Percentiles rank a stretch among this genome's conserved stretches.
Conservation (phyloP, 108 stramenopile genomes). For the Skeletonema tropicum region DNA sequence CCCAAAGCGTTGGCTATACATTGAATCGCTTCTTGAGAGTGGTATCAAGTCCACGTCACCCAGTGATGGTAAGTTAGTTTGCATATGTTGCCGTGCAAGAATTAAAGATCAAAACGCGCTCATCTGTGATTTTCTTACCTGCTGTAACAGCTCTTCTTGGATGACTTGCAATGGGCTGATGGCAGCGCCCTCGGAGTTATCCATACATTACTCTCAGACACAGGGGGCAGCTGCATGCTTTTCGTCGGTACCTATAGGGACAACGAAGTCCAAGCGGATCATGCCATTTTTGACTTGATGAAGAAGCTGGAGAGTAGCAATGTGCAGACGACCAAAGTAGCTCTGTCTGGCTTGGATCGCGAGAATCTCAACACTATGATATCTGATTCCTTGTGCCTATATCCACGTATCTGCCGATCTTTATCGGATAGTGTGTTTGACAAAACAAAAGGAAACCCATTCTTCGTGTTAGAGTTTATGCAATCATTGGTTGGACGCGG, state of each 20-base stretch:
- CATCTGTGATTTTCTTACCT: background rate
- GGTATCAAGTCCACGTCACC: constrained; percentile 22
- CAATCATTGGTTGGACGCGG: constrained; percentile 19
- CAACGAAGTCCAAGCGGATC: constrained; percentile 25
- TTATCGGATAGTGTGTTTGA: constrained; percentile 25
- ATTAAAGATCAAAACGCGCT: background rate
- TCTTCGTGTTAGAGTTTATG: constrained; percentile 32
- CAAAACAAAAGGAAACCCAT: constrained; percentile 42
- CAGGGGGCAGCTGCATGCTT: constrained; percentile 23
- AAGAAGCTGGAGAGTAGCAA: constrained; percentile 1
- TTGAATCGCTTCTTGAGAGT: constrained; percentile 30
- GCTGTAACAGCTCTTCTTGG: constrained; percentile 31
- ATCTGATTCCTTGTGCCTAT: constrained; percentile 30
- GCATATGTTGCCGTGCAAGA: background rate
- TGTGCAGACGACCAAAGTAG: constrained; percentile 24
- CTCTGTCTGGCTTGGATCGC: constrained; percentile 15
- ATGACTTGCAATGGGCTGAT: constrained; percentile 55
- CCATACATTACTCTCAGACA: constrained; percentile 25
- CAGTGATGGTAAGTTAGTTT: constrained; percentile 23
- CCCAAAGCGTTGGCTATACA: constrained; percentile 20
- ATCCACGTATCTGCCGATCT: constrained; percentile 31
- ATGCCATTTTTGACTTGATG: constrained; percentile 21
- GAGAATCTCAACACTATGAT: constrained; percentile 44
- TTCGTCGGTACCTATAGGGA: constrained; percentile 43
- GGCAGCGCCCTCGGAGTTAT: constrained; percentile 23